A percentile compares a stretch with the other conserved stretches of the same genome.
Evolutionary conservation across 306 rosid species (phyloP).

Genomic region (Quercus aquifolioides): DNA sequence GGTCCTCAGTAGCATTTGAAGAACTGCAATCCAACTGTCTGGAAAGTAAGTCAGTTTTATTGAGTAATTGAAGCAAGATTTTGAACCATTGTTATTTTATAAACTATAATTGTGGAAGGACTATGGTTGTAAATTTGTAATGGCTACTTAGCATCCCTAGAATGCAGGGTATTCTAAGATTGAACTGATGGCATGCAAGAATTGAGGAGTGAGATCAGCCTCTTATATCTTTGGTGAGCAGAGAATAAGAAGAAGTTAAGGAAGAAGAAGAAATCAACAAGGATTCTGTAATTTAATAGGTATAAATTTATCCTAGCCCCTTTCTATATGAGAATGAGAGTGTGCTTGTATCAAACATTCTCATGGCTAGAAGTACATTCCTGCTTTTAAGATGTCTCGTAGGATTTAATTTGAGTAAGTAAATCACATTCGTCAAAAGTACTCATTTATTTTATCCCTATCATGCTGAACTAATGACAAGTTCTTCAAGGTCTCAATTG

Average conservation of each 20-base stretch:
- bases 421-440: too few relatives aligned
- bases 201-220: background rate
- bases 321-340: too few relatives aligned
- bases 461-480: too few relatives aligned
- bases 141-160: background rate
- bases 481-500: too few relatives aligned
- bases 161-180: background rate
- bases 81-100: background rate
- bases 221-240: background rate
- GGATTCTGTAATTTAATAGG: too few relatives aligned
- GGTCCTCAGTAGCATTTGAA: background rate
- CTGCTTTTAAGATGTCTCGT: too few relatives aligned
- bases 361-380: too few relatives aligned
- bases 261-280: background rate
- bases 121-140: background rate
- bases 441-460: too few relatives aligned
- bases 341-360: too few relatives aligned
- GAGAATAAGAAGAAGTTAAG: background rate
- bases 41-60: background rate
- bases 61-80: background rate
- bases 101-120: background rate
- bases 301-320: too few relatives aligned
- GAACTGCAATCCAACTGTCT: background rate
- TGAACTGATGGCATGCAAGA: background rate
- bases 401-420: too few relatives aligned